Evolutionary conservation across 2,329 filamentous ascomycete genomes (phyloP).

Genomic region (Ascochyta viciae-villosae): DNA sequence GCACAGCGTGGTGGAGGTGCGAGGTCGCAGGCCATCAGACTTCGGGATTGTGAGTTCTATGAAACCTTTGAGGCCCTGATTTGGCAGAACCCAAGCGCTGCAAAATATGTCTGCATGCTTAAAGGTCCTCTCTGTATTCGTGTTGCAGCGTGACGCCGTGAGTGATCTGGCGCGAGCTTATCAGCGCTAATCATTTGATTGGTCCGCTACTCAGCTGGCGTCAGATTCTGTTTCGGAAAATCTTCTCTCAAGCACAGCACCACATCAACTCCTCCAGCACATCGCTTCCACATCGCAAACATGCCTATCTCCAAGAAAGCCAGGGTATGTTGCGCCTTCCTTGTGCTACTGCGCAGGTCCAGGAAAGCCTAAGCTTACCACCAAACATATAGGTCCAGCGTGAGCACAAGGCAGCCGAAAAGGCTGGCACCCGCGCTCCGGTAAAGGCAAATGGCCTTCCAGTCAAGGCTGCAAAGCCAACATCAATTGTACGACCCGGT

Average conservation of each 20-base stretch:
- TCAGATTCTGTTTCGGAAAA: background rate
- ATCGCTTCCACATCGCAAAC: constrained; percentile 12
- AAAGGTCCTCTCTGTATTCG: no score
- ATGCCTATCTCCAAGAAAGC: constrained; percentile 61
- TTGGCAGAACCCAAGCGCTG: no score
- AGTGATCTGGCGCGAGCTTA: background rate
- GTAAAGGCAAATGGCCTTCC: constrained; percentile 64
- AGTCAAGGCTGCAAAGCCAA: constrained; percentile 62
- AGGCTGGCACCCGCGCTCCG: constrained; percentile 60
- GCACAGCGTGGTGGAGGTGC: background rate
- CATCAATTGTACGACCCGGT: constrained; percentile 52
- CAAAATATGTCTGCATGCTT: no score
- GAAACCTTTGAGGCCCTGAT: no score
- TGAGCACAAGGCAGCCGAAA: constrained; percentile 63
- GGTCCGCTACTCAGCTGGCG: background rate
- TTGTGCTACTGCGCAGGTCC: background rate
- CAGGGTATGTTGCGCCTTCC: constrained; percentile 37
- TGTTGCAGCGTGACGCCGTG: no score
- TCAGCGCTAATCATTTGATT: background rate
- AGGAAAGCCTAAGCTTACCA: constrained; percentile 1
- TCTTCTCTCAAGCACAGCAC: background rate
- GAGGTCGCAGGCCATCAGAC: no score
- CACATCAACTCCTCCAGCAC: background rate
- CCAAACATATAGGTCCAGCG: constrained; percentile 53
- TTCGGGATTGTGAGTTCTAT: no score